A percentile compares a stretch with the other conserved stretches of the same genome.
These are phyloP conservation scores for Drechslera avenae DNA, from an alignment of 2,329 filamentous ascomycete species.

Conservation along the genomic window DNA sequence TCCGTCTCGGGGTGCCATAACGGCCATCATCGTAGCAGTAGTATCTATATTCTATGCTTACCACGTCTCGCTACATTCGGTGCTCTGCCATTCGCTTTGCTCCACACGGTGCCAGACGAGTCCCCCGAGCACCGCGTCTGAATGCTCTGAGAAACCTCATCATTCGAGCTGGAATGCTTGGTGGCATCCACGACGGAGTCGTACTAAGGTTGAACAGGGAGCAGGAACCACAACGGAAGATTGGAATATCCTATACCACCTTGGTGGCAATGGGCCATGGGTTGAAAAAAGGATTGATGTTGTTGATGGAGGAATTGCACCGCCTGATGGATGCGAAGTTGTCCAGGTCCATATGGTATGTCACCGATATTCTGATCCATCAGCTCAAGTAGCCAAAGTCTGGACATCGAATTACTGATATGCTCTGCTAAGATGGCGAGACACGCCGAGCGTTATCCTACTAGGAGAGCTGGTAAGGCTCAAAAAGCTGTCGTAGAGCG, in stretches of 20 bases:
- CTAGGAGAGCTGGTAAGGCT: constrained; percentile 55
- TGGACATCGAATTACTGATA: constrained; percentile 10
- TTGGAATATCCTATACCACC: constrained; percentile 60
- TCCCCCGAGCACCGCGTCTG: background rate
- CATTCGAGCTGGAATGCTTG: constrained; percentile 43
- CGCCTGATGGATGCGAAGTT: constrained; percentile 57
- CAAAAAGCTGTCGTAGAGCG: constrained; percentile 56
- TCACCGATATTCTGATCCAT: background rate
- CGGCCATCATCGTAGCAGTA: constrained; percentile 8
- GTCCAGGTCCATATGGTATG: constrained; percentile 65
- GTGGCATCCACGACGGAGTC: constrained; percentile 39
- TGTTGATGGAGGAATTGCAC: constrained; percentile 48
- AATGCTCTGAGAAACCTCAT: constrained; percentile 37
- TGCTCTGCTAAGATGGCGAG: constrained; percentile 56
- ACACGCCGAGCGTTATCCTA: constrained; percentile 64
- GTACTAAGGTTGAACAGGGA: constrained; percentile 20
- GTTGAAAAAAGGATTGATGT: constrained; percentile 55
- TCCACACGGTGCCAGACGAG: background rate
- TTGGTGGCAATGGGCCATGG: constrained; percentile 63
- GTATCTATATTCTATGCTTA: background rate
- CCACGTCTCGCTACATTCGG: background rate
- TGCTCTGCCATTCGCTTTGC: constrained; percentile 5
- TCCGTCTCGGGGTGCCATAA: background rate
- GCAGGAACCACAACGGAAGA: constrained; percentile 38
- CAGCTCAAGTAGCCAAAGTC: background rate